Evolutionary conservation across 305 asterid genomes (phyloP).

Genomic region (Stenogyne calaminthoides): DNA sequence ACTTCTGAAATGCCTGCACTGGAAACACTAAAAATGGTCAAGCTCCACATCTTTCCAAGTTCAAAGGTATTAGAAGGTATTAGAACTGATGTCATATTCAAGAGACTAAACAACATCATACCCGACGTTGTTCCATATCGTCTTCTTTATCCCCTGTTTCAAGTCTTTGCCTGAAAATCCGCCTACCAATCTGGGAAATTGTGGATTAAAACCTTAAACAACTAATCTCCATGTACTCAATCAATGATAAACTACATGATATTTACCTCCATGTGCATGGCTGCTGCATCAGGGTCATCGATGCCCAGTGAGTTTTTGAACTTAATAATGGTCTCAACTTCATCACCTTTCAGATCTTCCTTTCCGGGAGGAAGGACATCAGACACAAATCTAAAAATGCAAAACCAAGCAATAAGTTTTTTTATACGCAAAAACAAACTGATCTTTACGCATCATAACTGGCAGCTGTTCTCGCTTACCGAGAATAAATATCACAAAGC

Average conservation of each 20-base stretch:
- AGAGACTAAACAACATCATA: conserved; percentile 43
- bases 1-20: conserved; percentile 99
- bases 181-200: conserved; percentile 87
- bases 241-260: conserved; percentile 15
- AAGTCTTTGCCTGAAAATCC: conserved; percentile 90
- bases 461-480: conserved; percentile 45
- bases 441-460: conserved; percentile 11
- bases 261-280: conserved; percentile 96
- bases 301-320: conserved; percentile 90
- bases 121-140: conserved; percentile 91
- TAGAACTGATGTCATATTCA: conserved; percentile 25
- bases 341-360: conserved; percentile 91
- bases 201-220: conserved; percentile 35
- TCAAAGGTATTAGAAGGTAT: conserved; percentile 23
- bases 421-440: conserved; percentile 21
- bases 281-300: conserved; percentile 99
- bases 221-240: conserved; percentile 11
- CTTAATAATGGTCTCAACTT: conserved; percentile 76
- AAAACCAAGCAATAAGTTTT: conserved; percentile 11
- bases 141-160: conserved; percentile 95
- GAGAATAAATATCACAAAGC: conserved; percentile 89
- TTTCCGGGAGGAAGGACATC: conserved; percentile 81
- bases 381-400: conserved; percentile 65
- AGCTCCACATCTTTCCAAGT: conserved; percentile 42
- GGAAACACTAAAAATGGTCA: conserved; percentile 61